Conservation (phyloP, 2,329 filamentous ascomycete species). For the Bimuria novae-zelandiae region DNA sequence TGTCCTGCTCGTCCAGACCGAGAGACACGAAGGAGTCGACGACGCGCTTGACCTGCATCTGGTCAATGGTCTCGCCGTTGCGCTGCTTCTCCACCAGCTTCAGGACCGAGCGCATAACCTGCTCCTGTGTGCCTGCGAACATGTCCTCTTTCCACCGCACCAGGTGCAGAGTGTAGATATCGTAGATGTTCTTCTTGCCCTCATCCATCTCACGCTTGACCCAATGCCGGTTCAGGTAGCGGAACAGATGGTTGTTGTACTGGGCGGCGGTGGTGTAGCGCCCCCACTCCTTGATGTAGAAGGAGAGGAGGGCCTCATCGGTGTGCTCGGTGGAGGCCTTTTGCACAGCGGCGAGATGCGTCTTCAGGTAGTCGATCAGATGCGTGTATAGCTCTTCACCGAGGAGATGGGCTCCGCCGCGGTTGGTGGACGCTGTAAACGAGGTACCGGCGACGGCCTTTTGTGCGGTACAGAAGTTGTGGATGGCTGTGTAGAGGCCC, state of each 20-base stretch:
- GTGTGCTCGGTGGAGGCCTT: constrained; percentile 76
- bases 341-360: constrained; percentile 74
- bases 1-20: constrained; percentile 90
- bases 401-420: constrained; percentile 89
- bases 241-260: constrained; percentile 96
- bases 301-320: constrained; percentile 86
- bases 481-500: constrained; percentile 95
- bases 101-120: constrained; percentile 93
- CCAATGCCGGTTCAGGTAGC: constrained; percentile 97
- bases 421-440: constrained; percentile 60
- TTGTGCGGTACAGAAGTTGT: constrained; percentile 99
- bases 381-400: constrained; percentile 96
- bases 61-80: constrained; percentile 96
- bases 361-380: constrained; percentile 80
- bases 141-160: constrained; percentile 95
- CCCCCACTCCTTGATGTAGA: constrained; percentile 97
- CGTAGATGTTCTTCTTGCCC: constrained; percentile 96
- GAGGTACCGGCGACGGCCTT: constrained; percentile 74
- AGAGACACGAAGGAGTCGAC: constrained; percentile 95
- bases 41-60: constrained; percentile 94
- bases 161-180: constrained; percentile 95
- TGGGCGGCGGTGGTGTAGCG: constrained; percentile 94
- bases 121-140: constrained; percentile 79
- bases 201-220: constrained; percentile 99
- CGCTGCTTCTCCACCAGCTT: constrained; percentile 96